Conservation (phyloP, 2,329 filamentous ascomycete species). For the Diplodia mutila region DNA sequence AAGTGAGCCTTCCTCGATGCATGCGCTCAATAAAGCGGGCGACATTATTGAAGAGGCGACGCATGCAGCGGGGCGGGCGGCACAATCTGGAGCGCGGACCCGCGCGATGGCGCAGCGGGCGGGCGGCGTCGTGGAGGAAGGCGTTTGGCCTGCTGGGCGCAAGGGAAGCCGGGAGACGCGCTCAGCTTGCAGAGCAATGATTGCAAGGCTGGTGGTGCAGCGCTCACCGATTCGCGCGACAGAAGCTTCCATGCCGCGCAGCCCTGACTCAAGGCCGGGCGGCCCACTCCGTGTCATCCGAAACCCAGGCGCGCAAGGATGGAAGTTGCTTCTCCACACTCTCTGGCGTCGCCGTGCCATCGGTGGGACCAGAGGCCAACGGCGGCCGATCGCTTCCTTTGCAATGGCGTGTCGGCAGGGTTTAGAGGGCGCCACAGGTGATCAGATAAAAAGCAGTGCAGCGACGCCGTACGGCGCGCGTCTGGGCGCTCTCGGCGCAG, state of each 20-base stretch:
- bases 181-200: too few relatives aligned
- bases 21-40: constrained; percentile 21
- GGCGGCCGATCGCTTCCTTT: constrained; percentile 26
- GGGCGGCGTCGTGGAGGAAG: background rate
- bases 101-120: background rate
- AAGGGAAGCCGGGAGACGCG: too few relatives aligned
- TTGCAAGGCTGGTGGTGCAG: too few relatives aligned
- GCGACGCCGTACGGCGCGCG: constrained; percentile 9
- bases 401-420: constrained; percentile 19
- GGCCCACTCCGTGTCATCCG: constrained; percentile 20
- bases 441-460: constrained; percentile 27
- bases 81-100: constrained; percentile 9
- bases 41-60: constrained; percentile 4
- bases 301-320: constrained; percentile 22
- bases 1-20: constrained; percentile 11
- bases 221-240: constrained; percentile 19
- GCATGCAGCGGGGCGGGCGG: constrained; percentile 13
- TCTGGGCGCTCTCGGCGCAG: constrained; percentile 22
- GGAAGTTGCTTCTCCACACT: constrained; percentile 24
- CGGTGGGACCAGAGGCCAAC: constrained; percentile 24
- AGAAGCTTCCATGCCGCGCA: constrained; percentile 21
- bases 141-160: constrained; percentile 16
- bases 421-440: constrained; percentile 24
- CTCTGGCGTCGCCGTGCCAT: constrained; percentile 13
- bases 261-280: constrained; percentile 12